These are phyloP conservation scores for Leucoagaricus sp. DNA, from an alignment of 1,284 basidiomycete species.

Conservation along the genomic window DNA sequence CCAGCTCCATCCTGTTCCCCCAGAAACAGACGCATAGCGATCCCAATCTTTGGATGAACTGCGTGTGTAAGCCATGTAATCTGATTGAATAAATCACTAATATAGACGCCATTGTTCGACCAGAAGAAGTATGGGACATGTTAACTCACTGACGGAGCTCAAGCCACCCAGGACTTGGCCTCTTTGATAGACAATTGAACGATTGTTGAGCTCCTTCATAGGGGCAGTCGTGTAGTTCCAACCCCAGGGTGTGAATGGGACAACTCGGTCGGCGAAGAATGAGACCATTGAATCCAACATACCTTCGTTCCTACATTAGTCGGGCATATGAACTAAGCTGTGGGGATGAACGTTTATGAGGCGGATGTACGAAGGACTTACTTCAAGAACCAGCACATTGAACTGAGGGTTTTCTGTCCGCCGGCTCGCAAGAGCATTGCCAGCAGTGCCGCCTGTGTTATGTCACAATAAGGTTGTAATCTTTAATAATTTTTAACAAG, in stretches of 20 bases:
- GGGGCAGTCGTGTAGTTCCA: slow-evolving; percentile 26
- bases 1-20: slow-evolving; percentile 14
- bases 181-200: slow-evolving; percentile 19
- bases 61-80: slow-evolving; percentile 21
- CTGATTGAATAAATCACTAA: not conserved
- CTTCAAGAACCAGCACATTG: slow-evolving; percentile 28
- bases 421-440: slow-evolving; percentile 25
- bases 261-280: not conserved
- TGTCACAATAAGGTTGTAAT: no score
- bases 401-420: slow-evolving; percentile 22
- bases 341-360: no score
- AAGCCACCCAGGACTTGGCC: slow-evolving; percentile 25
- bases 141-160: slow-evolving; percentile 21
- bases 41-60: slow-evolving; percentile 29
- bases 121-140: not conserved
- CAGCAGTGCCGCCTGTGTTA: slow-evolving; percentile 24
- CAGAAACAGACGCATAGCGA: slow-evolving; percentile 16
- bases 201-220: slow-evolving; percentile 18
- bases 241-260: slow-evolving; percentile 10
- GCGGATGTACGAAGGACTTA: slow-evolving; percentile 25
- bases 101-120: not conserved
- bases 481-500: no score
- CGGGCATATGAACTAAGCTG: no score
- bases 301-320: slow-evolving; percentile 19
- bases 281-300: slow-evolving; percentile 18